Evolutionary conservation across 1,284 basidiomycete species (phyloP), one percentile per base, ranked within the genome.

Genomic region (Malassezia vespertilionis): DNA sequence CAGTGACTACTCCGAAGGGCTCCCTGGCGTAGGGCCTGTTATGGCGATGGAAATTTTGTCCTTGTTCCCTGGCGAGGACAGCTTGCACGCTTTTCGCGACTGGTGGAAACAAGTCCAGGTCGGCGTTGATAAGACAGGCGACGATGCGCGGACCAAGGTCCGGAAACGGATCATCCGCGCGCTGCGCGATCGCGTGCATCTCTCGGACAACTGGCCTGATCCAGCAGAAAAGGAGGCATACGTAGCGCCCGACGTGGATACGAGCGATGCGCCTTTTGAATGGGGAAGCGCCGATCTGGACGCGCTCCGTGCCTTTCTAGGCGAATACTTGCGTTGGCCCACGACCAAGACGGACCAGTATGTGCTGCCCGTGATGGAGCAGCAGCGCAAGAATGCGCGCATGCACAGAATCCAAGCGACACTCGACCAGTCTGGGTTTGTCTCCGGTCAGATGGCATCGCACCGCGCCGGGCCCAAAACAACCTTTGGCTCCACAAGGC

Each of bases 71-170:
- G 55, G 57, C 6, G 40, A 86, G 1, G 79, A 84, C 58, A 86
- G 88, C 1, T 74, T 97, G 52, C 76, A 81, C 46, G 79, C 81
- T 50, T 99, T 97, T 74, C 85, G 80, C 63, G 79, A 84, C 32
- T 99, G 93, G 93, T 99, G 93, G 93, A 70, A 74, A 45, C 84
- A 80, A 61, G 90, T 97, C n/a, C 91, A 99, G 69, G 80, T 76
- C 40, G 93, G 91, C 1, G 79, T 80, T 61, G 93, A 96, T 71
- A 75, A 76, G 9, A 50, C 54, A 10, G 77, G 78, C 17, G 84
- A 89, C 46, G 84, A 75, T 54, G 75, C 77, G 4, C 33, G 59
- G 17, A 46, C 58, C 34, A 63, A 60, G 37, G 60, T 59, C 26
- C 60, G 65, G 44, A 49, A 57, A 2, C 41, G 61, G n/a, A 65